Evolutionary conservation across 1,284 basidiomycete species (phyloP).

Genomic region (Rhodotorula sp.): DNA sequence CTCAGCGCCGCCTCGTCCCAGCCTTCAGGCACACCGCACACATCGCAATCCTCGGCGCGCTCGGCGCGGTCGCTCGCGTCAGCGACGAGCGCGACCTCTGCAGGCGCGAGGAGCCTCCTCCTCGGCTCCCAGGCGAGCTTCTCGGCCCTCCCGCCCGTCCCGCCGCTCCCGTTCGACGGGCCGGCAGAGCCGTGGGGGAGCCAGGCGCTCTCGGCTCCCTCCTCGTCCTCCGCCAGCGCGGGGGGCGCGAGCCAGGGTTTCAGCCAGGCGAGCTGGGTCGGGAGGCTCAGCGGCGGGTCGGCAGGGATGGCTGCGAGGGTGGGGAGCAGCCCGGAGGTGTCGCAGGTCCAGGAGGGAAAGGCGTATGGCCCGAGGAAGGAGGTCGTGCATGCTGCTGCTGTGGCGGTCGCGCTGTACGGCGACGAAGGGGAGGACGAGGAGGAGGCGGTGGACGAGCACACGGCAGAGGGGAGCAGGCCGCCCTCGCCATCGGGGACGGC

Average conservation of each 20-base stretch:
- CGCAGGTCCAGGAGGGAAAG: no score
- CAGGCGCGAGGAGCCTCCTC: no score
- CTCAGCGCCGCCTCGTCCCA: no score
- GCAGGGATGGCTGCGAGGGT: no score
- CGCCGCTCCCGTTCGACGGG: constrained; percentile 15
- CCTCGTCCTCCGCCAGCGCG: not conserved
- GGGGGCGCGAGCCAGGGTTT: not conserved
- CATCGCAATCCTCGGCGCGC: not conserved
- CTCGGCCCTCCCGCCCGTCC: constrained; percentile 18
- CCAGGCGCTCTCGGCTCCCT: no score
- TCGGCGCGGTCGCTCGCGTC: not conserved
- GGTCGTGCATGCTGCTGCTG: not conserved
- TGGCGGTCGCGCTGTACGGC: not conserved
- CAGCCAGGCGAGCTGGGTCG: not conserved
- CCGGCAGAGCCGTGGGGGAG: no score
- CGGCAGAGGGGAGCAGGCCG: not conserved
- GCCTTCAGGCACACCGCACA: not conserved
- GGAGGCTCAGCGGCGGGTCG: no score
- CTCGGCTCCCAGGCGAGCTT: constrained; percentile 12
- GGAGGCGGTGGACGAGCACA: not conserved
- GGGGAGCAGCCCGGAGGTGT: no score
- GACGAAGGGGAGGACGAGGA: not conserved
- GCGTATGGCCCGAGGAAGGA: no score
- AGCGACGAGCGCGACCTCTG: not conserved
- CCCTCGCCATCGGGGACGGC: not conserved